A percentile compares a stretch with the other conserved stretches of the same genome.
These are phyloP conservation scores for Naganishia kalamii DNA, from an alignment of 768 basidiomycete species.

Conservation along the genomic window DNA sequence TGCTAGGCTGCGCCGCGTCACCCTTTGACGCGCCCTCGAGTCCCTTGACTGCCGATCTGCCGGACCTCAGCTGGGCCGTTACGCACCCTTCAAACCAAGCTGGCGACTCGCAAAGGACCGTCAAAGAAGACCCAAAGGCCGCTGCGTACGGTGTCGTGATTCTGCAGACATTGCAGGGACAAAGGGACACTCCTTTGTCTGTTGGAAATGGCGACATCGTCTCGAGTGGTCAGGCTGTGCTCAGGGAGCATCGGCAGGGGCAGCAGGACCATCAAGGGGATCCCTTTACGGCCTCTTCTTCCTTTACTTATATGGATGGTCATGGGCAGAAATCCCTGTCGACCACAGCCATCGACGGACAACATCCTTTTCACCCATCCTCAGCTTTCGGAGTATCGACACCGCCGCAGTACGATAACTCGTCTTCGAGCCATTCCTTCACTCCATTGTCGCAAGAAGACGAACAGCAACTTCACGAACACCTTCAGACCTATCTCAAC, in stretches of 20 bases:
- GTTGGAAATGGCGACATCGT: not conserved
- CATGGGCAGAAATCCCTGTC: not conserved
- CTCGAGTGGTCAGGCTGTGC: not conserved
- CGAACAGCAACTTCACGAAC: slow-evolving; percentile 1
- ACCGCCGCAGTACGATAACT: not conserved
- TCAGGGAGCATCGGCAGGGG: not conserved
- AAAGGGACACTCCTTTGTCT: slow-evolving; percentile 16
- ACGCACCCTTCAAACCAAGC: not conserved
- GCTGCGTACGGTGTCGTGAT: slow-evolving; percentile 4
- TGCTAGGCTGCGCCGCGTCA: not conserved
- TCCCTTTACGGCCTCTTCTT: slow-evolving; percentile 10
- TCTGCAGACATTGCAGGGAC: slow-evolving; percentile 11
- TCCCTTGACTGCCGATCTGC: slow-evolving; percentile 7
- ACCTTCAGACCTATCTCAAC: not conserved
- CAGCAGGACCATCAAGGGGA: slow-evolving; percentile 12
- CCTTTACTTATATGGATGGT: slow-evolving; percentile 9
- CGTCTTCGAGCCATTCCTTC: not conserved
- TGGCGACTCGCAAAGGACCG: slow-evolving; percentile 14
- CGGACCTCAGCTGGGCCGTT: not conserved
- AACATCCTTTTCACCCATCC: not conserved
- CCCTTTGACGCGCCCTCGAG: not conserved
- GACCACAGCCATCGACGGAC: not conserved
- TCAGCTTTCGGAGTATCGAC: not conserved
- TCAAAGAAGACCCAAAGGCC: slow-evolving; percentile 9
- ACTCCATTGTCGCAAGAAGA: slow-evolving; percentile 1